phyloP scores from a whole-genome alignment of 2,329 filamentous ascomycete genomes.

The Fusarium acutatum region DNA sequence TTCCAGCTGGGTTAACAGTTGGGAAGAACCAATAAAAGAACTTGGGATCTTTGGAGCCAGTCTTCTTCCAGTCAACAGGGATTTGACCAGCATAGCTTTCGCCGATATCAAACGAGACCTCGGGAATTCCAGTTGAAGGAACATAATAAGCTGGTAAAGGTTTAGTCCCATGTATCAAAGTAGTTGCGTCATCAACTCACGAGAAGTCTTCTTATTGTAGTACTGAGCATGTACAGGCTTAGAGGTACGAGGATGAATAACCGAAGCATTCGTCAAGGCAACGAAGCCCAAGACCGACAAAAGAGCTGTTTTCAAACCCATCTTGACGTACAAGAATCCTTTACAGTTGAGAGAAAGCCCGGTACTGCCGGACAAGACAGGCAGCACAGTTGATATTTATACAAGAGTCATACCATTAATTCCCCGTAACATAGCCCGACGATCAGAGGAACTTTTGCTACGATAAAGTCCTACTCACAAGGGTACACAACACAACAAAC shows the following conservation, averaged over 20 bases:
- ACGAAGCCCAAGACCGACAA: background rate
- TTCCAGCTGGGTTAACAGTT: constrained; percentile 32
- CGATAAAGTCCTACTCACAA: background rate
- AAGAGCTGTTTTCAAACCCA: background rate
- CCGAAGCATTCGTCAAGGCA: constrained; percentile 3
- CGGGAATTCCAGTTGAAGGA: background rate
- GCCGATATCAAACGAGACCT: constrained; percentile 5
- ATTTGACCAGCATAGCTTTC: constrained; percentile 16
- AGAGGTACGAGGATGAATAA: background rate
- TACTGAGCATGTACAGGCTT: constrained; percentile 3
- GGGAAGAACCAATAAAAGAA: constrained; percentile 39
- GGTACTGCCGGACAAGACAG: accelerated
- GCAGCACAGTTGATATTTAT: background rate
- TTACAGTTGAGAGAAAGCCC: background rate
- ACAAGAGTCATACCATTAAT: background rate
- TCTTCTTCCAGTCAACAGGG: constrained; percentile 18
- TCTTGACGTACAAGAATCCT: background rate
- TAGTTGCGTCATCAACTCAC: background rate
- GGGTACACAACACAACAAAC: background rate
- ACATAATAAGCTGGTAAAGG: background rate
- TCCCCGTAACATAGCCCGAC: background rate
- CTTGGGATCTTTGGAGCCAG: constrained; percentile 16
- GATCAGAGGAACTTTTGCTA: constrained; percentile 11
- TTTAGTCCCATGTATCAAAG: background rate
- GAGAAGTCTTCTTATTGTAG: constrained; percentile 9